phyloP scores from a whole-genome alignment of 805 yeast species.

The Myxozyma nipponensis region DNA sequence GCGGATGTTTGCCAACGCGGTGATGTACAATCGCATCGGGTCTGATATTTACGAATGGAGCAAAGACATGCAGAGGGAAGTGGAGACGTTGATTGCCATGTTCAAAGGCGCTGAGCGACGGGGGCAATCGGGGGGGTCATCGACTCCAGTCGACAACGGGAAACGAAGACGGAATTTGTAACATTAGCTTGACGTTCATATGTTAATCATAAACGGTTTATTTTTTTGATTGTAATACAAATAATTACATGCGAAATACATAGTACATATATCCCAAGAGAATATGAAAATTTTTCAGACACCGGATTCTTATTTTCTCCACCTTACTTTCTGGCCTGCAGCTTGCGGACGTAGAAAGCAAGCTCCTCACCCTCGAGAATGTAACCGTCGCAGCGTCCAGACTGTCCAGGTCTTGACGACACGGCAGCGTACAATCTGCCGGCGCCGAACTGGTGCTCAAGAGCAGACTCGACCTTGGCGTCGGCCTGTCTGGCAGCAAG shows the following conservation, averaged over 20 bases:
- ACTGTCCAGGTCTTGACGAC: constrained; percentile 99
- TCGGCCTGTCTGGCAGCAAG: constrained; percentile 86
- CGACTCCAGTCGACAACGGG: neutral
- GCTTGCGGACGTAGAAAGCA: constrained; percentile 99
- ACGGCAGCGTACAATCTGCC: constrained; percentile 98
- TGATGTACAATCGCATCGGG: constrained; percentile 71
- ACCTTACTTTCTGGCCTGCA: constrained; percentile 96
- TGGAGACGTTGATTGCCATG: constrained; percentile 47
- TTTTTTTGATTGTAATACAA: constrained; percentile 1
- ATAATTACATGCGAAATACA: constrained; percentile 27
- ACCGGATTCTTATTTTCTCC: too few relatives aligned
- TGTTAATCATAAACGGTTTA: constrained; percentile 6
- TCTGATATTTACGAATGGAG: constrained; percentile 61
- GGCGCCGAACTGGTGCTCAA: constrained; percentile 94
- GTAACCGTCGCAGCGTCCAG: constrained; percentile 99
- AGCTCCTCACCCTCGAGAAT: constrained; percentile 99
- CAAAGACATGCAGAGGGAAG: constrained; percentile 66
- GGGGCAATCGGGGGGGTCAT: constrained; percentile 5
- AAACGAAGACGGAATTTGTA: neutral
- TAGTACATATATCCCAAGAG: constrained; percentile 9
- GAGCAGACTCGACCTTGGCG: constrained; percentile 84
- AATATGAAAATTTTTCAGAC: too few relatives aligned
- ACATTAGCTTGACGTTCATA: too few relatives aligned
- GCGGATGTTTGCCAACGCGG: constrained; percentile 78
- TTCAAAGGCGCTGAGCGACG: constrained; percentile 50